These are phyloP conservation scores for Coprinopsis sp. DNA, from an alignment of 768 basidiomycete species.

Conservation along the genomic window DNA sequence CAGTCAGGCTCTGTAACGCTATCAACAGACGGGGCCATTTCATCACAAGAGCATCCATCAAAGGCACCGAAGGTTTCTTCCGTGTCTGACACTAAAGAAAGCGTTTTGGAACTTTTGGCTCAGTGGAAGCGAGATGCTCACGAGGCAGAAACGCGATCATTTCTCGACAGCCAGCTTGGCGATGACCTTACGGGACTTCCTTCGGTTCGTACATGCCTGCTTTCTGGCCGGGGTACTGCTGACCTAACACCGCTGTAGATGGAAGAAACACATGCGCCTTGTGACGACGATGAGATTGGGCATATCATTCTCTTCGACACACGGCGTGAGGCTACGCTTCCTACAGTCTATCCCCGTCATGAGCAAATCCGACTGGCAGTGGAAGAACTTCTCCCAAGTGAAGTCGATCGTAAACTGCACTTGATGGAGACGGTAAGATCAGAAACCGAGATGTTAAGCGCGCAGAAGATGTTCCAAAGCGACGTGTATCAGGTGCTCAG, in stretches of 20 bases:
- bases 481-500: constrained; percentile 34
- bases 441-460: not conserved
- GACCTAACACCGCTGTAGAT: constrained; percentile 19
- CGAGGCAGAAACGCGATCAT: constrained; percentile 14
- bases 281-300: constrained; percentile 56
- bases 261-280: constrained; percentile 29
- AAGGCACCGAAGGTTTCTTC: constrained; percentile 6
- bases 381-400: not conserved
- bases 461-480: constrained; percentile 12
- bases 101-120: constrained; percentile 10
- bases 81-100: too few relatives aligned
- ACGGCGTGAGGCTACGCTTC: constrained; percentile 19
- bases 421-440: not conserved
- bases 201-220: constrained; percentile 1
- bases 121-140: not conserved
- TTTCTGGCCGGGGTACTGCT: constrained; percentile 10
- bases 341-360: constrained; percentile 3
- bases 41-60: not conserved
- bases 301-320: constrained; percentile 37
- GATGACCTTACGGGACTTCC: constrained; percentile 7
- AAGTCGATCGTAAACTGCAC: constrained; percentile 27
- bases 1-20: not conserved
- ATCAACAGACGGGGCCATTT: not conserved
- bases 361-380: constrained; percentile 2
- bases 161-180: constrained; percentile 18